Base-by-base conservation (phyloP, 208 protist genomes). In the Zelonia costaricensis region DNA sequence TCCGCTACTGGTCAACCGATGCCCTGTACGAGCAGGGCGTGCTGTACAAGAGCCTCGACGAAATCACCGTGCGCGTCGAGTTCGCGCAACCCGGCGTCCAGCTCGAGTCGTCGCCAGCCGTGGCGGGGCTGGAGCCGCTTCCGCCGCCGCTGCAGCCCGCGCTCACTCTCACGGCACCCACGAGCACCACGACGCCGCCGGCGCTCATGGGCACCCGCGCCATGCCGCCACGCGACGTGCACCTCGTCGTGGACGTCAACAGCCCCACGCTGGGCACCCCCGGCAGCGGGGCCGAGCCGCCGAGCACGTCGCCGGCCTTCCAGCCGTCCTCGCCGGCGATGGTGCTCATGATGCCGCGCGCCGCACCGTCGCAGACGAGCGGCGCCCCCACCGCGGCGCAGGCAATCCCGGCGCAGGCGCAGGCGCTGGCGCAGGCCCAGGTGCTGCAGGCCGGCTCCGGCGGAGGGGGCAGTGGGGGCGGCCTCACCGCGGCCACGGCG, bases 21-120 rank as follows among this genome's bases (percentile, higher is more conserved):
- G 51, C 75, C 2, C 46, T 84, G 15, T 92, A 80, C 55, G 61
- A 65, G 10, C 62, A 70, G 13, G 76, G 82, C 9, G 51, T 62
- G 13, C 49, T 73, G 10, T 89, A 84, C 58, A 86, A 85, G 59
- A 74, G 60, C 33, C 72, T 76, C 13, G 86, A 93, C 45, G 44
- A 80, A 43, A 72, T 89, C 22, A 76, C 68, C 5, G 66, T 93
- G 6, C 69, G 73, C 12, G 82, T 90, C 13, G 43, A 73, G 22
- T 86, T 89, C 43, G 62, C 67, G 10, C 54, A 72, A 42, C 69
- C 69, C 4, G 62, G 62, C 22, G 39, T 63, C n/a, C 74, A 56
- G 53, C 57, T 72, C 42, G 66, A 72, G 57, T 15, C 49, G 10
- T 38, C 65, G n/a, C 27, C 51, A 15, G 35, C 36, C 15, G 5